Conservation (phyloP, 257 asterid species). For the Solanum pennellii region DNA sequence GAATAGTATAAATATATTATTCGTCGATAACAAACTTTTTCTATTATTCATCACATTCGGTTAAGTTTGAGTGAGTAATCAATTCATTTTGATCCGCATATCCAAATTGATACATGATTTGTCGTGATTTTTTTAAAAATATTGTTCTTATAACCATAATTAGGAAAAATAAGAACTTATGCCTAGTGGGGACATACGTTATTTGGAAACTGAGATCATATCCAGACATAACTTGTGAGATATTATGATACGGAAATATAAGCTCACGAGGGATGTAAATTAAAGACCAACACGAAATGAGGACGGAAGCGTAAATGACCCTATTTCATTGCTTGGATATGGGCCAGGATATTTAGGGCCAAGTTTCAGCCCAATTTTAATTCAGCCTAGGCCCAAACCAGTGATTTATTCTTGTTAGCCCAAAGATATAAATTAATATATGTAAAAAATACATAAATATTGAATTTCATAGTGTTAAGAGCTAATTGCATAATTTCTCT, state of each 20-base stretch:
- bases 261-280: not conserved
- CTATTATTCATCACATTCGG: not conserved
- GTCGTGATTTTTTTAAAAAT: not conserved
- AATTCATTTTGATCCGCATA: not conserved
- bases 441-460: too few species aligned
- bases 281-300: not conserved
- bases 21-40: too few species aligned
- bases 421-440: too few species aligned
- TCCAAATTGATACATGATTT: not conserved
- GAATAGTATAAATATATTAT: not conserved
- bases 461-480: too few species aligned
- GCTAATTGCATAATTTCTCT: too few species aligned
- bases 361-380: not conserved
- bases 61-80: not conserved
- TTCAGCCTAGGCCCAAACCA: not conserved
- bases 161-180: too few species aligned
- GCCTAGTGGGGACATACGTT: too few species aligned
- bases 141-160: too few species aligned
- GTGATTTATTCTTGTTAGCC: not conserved
- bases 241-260: not conserved
- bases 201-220: not conserved
- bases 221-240: not conserved
- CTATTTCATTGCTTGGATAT: not conserved
- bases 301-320: not conserved
- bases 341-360: not conserved